Evolutionary conservation across 2,329 filamentous ascomycete genomes (phyloP).

Genomic region (Colletotrichum eleusines): DNA sequence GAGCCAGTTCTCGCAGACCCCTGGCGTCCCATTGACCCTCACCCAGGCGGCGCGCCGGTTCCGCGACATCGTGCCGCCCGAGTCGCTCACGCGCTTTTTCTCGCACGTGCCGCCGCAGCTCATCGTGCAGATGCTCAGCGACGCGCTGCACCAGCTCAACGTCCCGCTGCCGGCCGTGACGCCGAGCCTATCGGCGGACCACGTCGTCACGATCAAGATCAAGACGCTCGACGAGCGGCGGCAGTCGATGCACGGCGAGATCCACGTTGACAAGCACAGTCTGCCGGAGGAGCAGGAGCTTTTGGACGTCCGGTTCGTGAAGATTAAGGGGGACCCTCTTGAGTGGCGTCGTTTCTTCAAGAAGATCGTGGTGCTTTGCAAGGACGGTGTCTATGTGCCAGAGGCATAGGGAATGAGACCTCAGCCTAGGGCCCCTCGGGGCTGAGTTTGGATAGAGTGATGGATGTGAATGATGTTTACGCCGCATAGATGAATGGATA

Average conservation of each 20-base stretch:
- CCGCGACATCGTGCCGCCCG: slow-evolving; percentile 88
- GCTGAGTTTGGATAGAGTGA: neutral
- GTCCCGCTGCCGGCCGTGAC: slow-evolving; percentile 73
- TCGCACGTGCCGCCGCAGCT: slow-evolving; percentile 81
- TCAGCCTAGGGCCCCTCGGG: neutral
- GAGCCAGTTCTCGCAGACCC: slow-evolving; percentile 85
- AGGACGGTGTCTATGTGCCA: slow-evolving; percentile 79
- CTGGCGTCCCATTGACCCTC: slow-evolving; percentile 82
- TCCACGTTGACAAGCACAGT: slow-evolving; percentile 76
- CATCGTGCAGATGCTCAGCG: slow-evolving; percentile 82
- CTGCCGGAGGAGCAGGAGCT: slow-evolving; percentile 71
- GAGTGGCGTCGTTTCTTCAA: slow-evolving; percentile 99
- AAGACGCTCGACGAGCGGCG: slow-evolving; percentile 79
- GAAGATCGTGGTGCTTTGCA: slow-evolving; percentile 88
- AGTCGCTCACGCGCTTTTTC: slow-evolving; percentile 92
- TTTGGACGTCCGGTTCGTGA: slow-evolving; percentile 90
- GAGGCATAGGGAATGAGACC: slow-evolving; percentile 51
- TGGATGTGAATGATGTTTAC: slow-evolving; percentile 29
- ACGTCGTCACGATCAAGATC: slow-evolving; percentile 75
- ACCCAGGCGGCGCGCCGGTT: slow-evolving; percentile 92
- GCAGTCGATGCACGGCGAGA: slow-evolving; percentile 80
- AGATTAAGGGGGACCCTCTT: slow-evolving; percentile 93
- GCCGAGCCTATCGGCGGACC: slow-evolving; percentile 64
- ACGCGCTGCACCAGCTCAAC: slow-evolving; percentile 86
- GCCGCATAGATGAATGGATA: slow-evolving; percentile 32